phyloP scores from a whole-genome alignment of 2,329 filamentous ascomycete species.

The Pyrenophora tritici-repentis region DNA sequence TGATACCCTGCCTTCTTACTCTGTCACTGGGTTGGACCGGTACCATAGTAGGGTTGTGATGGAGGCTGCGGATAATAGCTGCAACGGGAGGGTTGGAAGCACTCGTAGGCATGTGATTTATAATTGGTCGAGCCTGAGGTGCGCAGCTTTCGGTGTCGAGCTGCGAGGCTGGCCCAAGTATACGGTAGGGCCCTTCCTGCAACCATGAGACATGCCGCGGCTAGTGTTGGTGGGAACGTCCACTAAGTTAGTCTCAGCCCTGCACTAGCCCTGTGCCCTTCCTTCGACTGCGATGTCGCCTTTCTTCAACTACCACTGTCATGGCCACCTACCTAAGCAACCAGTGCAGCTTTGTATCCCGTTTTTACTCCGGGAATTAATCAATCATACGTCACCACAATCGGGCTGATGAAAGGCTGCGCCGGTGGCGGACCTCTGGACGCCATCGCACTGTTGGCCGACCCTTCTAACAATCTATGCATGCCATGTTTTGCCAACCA shows the following conservation, averaged over 20 bases:
- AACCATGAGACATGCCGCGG: constrained; percentile 1
- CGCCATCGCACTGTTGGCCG: not conserved
- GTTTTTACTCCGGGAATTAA: not conserved
- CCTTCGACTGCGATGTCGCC: not conserved
- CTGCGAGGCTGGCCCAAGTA: not conserved
- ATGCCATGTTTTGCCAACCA: not conserved
- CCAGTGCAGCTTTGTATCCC: constrained; percentile 1
- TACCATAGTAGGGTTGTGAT: not conserved
- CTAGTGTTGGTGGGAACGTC: constrained; percentile 3
- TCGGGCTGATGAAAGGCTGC: too few species aligned
- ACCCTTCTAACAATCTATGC: not conserved
- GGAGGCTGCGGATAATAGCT: constrained; percentile 5
- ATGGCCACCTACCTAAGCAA: constrained; percentile 31
- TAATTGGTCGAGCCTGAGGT: constrained; percentile 11
- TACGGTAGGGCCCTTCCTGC: constrained; percentile 1
- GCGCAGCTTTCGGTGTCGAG: not conserved
- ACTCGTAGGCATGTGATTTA: constrained; percentile 3
- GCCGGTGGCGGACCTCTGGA: not conserved
- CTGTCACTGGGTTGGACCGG: too few species aligned
- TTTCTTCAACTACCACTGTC: not conserved
- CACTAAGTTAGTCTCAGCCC: constrained; percentile 10
- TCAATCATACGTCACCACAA: not conserved
- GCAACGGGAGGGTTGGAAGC: constrained; percentile 21
- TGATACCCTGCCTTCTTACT: constrained; percentile 8
- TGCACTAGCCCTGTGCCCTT: constrained; percentile 2